phyloP scores from a whole-genome alignment of 441 rosid species.

The Breynia disticha region DNA sequence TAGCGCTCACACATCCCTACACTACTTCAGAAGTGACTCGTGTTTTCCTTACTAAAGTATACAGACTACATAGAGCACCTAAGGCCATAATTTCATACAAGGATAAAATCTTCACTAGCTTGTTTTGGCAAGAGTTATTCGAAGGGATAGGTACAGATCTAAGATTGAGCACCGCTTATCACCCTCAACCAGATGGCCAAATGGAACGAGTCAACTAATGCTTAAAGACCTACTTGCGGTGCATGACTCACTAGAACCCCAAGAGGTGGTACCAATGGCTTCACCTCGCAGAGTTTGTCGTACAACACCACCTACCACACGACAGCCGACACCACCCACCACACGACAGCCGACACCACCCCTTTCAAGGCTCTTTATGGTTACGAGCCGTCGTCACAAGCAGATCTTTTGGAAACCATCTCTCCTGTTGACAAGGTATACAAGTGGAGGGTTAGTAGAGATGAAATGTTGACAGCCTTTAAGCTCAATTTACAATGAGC shows the following conservation, averaged over 20 bases:
- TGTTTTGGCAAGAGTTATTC: not conserved
- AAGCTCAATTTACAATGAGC: not conserved
- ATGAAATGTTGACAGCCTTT: not conserved
- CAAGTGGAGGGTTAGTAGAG: too few species aligned
- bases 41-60: not conserved
- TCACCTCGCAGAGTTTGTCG: conserved; percentile 6
- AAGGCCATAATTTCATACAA: not conserved
- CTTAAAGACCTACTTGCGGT: not conserved
- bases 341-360: not conserved
- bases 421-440: too few species aligned
- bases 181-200: conserved; percentile 3
- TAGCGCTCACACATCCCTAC: not conserved
- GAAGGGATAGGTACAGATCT: not conserved
- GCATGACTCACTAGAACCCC: conserved; percentile 1
- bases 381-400: too few species aligned
- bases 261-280: not conserved
- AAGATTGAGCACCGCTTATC: not conserved
- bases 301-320: conserved; percentile 1
- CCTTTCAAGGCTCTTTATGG: conserved; percentile 2
- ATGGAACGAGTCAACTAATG: not conserved
- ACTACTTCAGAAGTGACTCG: not conserved
- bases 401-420: too few species aligned
- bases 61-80: not conserved
- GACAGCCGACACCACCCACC: not conserved
- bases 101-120: not conserved